Evolutionary conservation across 2,329 filamentous ascomycete species (phyloP), one percentile per base, ranked within the genome.

Genomic region (Calonectria montana): DNA sequence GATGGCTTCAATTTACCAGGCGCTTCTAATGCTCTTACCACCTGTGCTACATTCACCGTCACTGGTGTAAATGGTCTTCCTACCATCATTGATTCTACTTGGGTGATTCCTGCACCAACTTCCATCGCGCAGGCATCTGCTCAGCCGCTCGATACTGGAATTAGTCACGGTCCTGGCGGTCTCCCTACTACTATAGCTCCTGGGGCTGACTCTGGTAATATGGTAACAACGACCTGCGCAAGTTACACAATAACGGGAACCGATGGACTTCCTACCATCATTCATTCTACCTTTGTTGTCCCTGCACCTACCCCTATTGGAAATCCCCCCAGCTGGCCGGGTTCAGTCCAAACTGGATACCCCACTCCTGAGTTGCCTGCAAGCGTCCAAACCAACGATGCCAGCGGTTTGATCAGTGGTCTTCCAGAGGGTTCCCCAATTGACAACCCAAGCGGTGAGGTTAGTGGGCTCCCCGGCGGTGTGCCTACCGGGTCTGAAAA

Each of bases 41-140:
- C 74, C 1, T 78, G 75, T 25, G 74, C 77, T 12, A 80, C 75
- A 23, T 72, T 81, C 53, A 83, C 81, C 16, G 72, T 83, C 50
- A 74, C 79, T 45, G 82, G 82, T 3, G 43, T 79, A n/a, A 76
- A 84, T 71, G 82, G 82, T 7, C 71, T 77, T 43, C 79, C 81
- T 13, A 84, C 82, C 12, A 75, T 83, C 13, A 70, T 84, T 23
- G 80, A 84, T 45, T 83, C 82, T 10, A 82, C 80, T 18, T 79
- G 81, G 77, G 75, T 83, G 23, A 70, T 80, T 16, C 76, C 80
- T 59, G 35, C 57, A 10, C 69, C 55, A 39, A 74, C 72, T 13
- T 72, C 75, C 29, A 62, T 57, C 13, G 59, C 67, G 29, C 70
- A 69, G 6, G 69, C 55, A 12, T 75, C 76, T 50, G 70, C 67